phyloP scores from a whole-genome alignment of 164 flowering plant genomes.

The Kalanchoe fedtschenkoi region DNA sequence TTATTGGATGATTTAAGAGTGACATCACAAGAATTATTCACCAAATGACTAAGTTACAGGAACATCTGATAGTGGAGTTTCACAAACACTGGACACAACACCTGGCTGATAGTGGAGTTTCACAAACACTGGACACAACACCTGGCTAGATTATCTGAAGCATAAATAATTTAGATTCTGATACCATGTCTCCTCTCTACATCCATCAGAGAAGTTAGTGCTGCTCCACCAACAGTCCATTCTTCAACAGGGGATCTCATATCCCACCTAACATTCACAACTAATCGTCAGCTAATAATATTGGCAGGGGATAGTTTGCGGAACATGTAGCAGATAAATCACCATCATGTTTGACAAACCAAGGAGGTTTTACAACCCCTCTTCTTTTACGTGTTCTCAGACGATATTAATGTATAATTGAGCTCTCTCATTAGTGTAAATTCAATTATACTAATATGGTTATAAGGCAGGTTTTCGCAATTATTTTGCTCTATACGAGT shows the following conservation, averaged over 20 bases:
- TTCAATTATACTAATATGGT: too few species aligned
- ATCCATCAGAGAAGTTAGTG: conserved; percentile 13
- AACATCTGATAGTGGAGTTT: not conserved
- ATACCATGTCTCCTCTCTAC: conserved; percentile 23
- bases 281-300: not conserved
- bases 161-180: not conserved
- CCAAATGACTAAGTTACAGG: not conserved
- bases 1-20: too few species aligned
- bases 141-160: not conserved
- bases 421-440: too few species aligned
- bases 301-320: not conserved
- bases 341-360: too few species aligned
- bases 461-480: too few species aligned
- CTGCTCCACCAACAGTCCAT: conserved; percentile 14
- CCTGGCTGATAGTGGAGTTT: not conserved
- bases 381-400: too few species aligned
- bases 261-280: conserved; percentile 2
- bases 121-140: not conserved
- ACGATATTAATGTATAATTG: too few species aligned
- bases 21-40: too few species aligned
- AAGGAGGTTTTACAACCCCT: too few species aligned
- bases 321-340: not conserved
- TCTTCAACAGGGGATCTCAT: conserved; percentile 10
- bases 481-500: too few species aligned
- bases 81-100: not conserved